Percentiles rank a stretch among this genome's conserved stretches.
These are phyloP conservation scores for Tilletia indica DNA, from an alignment of 1,284 basidiomycete genomes.

Conservation along the genomic window DNA sequence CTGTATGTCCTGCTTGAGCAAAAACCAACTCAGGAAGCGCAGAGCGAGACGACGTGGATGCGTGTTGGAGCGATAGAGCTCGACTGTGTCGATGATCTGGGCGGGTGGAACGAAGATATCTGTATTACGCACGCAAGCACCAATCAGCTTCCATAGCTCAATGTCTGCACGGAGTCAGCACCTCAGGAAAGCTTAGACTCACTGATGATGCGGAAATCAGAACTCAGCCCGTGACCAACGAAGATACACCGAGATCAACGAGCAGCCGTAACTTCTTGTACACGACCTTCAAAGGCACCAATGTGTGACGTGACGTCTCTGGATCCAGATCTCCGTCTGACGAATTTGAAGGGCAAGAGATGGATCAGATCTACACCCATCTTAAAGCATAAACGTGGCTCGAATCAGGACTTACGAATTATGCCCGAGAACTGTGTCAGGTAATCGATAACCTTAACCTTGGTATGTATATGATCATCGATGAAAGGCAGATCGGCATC, in stretches of 20 bases:
- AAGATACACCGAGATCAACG: constrained; percentile 92
- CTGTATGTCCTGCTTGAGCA: constrained; percentile 87
- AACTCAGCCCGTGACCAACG: constrained; percentile 96
- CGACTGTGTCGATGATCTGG: constrained; percentile 95
- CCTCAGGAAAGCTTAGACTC: constrained; percentile 53
- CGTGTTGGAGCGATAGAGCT: constrained; percentile 79
- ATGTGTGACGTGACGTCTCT: constrained; percentile 74
- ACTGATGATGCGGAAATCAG: constrained; percentile 99
- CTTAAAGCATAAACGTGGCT: neutral
- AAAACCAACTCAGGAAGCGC: constrained; percentile 90
- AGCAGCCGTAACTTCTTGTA: constrained; percentile 96
- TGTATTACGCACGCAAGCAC: constrained; percentile 52
- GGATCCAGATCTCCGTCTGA: constrained; percentile 89
- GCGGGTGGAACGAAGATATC: constrained; percentile 93
- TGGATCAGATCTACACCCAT: too few species aligned
- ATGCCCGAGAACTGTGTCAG: constrained; percentile 96
- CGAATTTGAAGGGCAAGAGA: too few species aligned
- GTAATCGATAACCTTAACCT: constrained; percentile 91
- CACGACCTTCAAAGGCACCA: constrained; percentile 90
- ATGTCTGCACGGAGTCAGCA: too few species aligned
- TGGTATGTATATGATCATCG: constrained; percentile 95
- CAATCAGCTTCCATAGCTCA: neutral
- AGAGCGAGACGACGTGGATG: constrained; percentile 84
- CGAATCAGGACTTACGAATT: constrained; percentile 66
- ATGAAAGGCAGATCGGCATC: constrained; percentile 86